These are phyloP conservation scores for Pelargonium fulgidum DNA, from an alignment of 441 rosid species.

Conservation along the genomic window DNA sequence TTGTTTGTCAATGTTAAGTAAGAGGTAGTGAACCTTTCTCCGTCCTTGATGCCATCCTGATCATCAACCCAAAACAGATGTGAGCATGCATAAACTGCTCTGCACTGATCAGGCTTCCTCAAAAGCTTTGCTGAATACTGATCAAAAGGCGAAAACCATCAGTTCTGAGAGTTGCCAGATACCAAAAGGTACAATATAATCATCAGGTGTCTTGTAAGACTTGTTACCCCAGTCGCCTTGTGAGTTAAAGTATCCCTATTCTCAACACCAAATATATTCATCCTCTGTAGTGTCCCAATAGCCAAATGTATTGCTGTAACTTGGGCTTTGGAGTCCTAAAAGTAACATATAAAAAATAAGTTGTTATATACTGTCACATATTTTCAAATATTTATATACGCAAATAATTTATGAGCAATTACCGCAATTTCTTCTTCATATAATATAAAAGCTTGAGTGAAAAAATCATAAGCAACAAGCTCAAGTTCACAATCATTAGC, in stretches of 20 bases:
- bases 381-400: neutral
- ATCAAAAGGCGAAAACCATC: conserved; percentile 15
- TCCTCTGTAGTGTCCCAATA: conserved; percentile 93
- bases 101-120: conserved; percentile 96
- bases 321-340: conserved; percentile 88
- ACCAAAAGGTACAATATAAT: neutral
- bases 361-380: neutral
- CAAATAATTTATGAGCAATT: conserved; percentile 28
- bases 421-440: conserved; percentile 96
- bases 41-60: conserved; percentile 80
- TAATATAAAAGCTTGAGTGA: conserved; percentile 91
- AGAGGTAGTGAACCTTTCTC: conserved; percentile 60
- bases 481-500: conserved; percentile 91
- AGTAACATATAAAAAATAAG: conserved; percentile 19
- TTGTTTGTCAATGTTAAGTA: neutral
- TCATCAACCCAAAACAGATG: conserved; percentile 96
- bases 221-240: conserved; percentile 90
- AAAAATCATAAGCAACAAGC: conserved; percentile 94
- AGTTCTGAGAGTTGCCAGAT: neutral
- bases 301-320: conserved; percentile 82
- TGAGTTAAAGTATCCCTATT: conserved; percentile 96
- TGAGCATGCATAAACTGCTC: conserved; percentile 91
- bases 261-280: conserved; percentile 94
- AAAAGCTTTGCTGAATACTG: conserved; percentile 97
- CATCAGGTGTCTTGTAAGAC: neutral